Evolutionary conservation across 108 stramenopile genomes (phyloP).

Genomic region (Stephanodiscus minutulus): DNA sequence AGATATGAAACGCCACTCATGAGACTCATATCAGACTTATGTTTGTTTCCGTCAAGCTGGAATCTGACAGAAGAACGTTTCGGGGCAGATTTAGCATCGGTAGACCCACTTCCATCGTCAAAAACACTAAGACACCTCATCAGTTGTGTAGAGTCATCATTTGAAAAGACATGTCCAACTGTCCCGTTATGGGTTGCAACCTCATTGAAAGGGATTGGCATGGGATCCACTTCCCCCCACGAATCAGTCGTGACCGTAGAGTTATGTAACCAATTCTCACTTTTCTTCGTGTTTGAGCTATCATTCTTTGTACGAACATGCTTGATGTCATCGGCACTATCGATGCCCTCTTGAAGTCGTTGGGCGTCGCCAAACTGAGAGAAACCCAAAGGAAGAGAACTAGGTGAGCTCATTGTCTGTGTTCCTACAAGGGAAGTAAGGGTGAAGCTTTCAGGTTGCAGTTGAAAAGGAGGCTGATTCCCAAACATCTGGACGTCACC

Average conservation of each 20-base stretch:
- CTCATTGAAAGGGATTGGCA: conserved; percentile 17
- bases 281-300: not conserved
- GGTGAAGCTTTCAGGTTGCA: not conserved
- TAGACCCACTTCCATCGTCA: not conserved
- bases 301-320: conserved; percentile 2
- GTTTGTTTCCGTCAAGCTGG: not conserved
- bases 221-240: conserved; percentile 29
- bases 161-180: conserved; percentile 6
- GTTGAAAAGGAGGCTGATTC: not conserved
- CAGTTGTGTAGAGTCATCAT: not conserved
- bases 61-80: conserved; percentile 29
- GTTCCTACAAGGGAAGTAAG: not conserved
- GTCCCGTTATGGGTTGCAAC: too few relatives aligned
- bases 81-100: not conserved
- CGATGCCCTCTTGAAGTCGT: not conserved
- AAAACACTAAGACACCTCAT: conserved; percentile 6
- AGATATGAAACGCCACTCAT: conserved; percentile 13
- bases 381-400: not conserved
- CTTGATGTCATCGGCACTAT: not conserved
- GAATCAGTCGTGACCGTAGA: conserved; percentile 11
- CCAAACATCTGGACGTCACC: not conserved
- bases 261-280: not conserved
- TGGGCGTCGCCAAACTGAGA: conserved; percentile 1
- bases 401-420: conserved; percentile 5
- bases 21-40: conserved; percentile 19